phyloP scores from a whole-genome alignment of 768 basidiomycete species.

The Boletellus emodensis region DNA sequence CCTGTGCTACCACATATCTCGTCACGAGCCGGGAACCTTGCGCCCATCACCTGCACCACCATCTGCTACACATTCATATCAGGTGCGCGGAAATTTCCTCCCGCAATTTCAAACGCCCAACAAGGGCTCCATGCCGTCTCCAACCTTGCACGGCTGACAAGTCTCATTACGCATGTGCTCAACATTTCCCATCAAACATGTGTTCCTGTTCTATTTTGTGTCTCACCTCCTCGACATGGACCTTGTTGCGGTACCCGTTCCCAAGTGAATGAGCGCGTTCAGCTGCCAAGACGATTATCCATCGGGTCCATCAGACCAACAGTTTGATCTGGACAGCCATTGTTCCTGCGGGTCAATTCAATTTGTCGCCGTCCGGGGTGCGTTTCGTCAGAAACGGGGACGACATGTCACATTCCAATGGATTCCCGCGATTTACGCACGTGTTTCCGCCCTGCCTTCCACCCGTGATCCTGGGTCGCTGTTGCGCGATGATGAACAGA shows the following conservation, averaged over 20 bases:
- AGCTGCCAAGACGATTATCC: constrained; percentile 7
- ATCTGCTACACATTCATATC: constrained; percentile 7
- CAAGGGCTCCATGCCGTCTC: constrained; percentile 5
- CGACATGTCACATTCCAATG: background rate
- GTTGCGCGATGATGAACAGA: background rate
- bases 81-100: constrained; percentile 14
- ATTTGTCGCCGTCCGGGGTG: background rate
- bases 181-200: constrained; percentile 8
- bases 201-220: constrained; percentile 4
- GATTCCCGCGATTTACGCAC: constrained; percentile 8
- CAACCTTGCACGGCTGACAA: constrained; percentile 14
- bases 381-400: constrained; percentile 12
- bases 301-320: constrained; percentile 1
- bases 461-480: too few species aligned
- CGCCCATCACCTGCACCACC: constrained; percentile 13
- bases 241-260: constrained; percentile 13
- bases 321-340: background rate
- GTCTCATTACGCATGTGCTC: constrained; percentile 6
- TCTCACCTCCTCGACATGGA: constrained; percentile 23
- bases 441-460: background rate
- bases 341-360: constrained; percentile 2
- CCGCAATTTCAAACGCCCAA: constrained; percentile 23
- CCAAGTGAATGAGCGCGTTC: constrained; percentile 5
- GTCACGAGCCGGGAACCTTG: constrained; percentile 11
- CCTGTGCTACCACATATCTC: constrained; percentile 14